phyloP scores from a whole-genome alignment of 257 asterid species.

The Solanum rostratum region DNA sequence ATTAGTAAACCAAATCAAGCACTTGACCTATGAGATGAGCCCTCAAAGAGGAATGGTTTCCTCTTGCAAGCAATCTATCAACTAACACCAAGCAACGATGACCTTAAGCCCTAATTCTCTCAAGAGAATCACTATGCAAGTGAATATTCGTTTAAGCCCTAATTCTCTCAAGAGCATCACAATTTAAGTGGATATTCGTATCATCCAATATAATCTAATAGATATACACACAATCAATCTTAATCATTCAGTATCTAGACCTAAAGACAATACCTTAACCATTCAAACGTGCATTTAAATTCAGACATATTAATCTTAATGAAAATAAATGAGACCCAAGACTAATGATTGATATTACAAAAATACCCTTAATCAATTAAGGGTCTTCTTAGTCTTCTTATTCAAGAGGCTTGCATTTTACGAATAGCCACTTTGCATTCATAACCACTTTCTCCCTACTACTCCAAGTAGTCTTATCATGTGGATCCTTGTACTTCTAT shows the following conservation, averaged over 20 bases:
- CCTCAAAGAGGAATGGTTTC: not conserved
- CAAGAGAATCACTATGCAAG: not conserved
- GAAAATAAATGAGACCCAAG: not conserved
- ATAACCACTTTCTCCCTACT: too few relatives aligned
- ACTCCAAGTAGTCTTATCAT: not conserved
- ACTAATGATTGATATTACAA: not conserved
- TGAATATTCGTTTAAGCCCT: not conserved
- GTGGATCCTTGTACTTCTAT: not conserved
- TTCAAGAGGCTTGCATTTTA: not conserved
- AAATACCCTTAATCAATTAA: not conserved
- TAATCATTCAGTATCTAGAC: not conserved
- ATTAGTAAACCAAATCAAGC: not conserved
- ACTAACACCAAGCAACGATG: not conserved
- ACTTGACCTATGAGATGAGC: not conserved
- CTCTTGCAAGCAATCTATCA: not conserved
- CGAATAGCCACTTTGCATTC: not conserved
- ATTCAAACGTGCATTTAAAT: not conserved
- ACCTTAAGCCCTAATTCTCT: not conserved
- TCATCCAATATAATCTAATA: not conserved
- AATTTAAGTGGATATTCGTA: not conserved
- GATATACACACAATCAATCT: too few relatives aligned
- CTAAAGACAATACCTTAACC: not conserved
- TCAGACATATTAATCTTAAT: too few relatives aligned
- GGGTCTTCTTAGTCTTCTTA: not conserved
- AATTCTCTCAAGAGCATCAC: too few relatives aligned